A percentile compares a stretch with the other conserved stretches of the same genome.
phyloP scores from a whole-genome alignment of 805 yeast species.

The Maudiozyma serrabonitensis region DNA sequence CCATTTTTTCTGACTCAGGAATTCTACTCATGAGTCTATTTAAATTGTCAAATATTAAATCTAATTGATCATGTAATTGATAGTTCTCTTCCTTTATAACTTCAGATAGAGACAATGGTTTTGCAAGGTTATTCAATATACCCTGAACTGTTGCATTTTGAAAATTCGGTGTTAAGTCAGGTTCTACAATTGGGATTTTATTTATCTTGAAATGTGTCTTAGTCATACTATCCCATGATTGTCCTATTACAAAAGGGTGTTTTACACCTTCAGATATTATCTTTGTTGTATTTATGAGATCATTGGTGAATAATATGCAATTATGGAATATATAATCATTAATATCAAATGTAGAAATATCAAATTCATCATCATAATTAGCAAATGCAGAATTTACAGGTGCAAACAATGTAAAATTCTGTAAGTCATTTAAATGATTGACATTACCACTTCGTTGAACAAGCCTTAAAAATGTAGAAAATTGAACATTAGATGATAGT shows the following conservation, averaged over 20 bases:
- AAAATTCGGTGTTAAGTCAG: conserved; percentile 48
- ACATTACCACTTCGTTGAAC: conserved; percentile 55
- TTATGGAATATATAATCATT: conserved; percentile 27
- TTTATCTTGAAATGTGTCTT: conserved; percentile 8
- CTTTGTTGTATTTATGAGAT: conserved; percentile 8
- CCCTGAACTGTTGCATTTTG: conserved; percentile 64
- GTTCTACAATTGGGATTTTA: conserved; percentile 37
- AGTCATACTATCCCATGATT: conserved; percentile 5
- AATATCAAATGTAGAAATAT: conserved; percentile 11
- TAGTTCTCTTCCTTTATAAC: conserved; percentile 7
- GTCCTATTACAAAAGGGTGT: conserved; percentile 13
- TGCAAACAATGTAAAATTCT: conserved; percentile 65
- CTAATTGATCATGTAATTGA: not conserved
- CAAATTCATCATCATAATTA: conserved; percentile 6
- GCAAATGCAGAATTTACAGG: conserved; percentile 74
- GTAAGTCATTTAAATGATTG: conserved; percentile 48
- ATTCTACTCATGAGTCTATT: not conserved
- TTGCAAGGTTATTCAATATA: conserved; percentile 37
- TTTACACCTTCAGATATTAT: conserved; percentile 11
- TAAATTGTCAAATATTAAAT: not conserved
- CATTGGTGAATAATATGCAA: conserved; percentile 24
- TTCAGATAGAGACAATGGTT: conserved; percentile 30
- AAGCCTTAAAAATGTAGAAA: conserved; percentile 49
- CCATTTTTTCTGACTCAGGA: not conserved
- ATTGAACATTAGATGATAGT: conserved; percentile 58